These are phyloP conservation scores for Aureobasidium zeae DNA, from an alignment of 2,329 filamentous ascomycete genomes.

Conservation along the genomic window DNA sequence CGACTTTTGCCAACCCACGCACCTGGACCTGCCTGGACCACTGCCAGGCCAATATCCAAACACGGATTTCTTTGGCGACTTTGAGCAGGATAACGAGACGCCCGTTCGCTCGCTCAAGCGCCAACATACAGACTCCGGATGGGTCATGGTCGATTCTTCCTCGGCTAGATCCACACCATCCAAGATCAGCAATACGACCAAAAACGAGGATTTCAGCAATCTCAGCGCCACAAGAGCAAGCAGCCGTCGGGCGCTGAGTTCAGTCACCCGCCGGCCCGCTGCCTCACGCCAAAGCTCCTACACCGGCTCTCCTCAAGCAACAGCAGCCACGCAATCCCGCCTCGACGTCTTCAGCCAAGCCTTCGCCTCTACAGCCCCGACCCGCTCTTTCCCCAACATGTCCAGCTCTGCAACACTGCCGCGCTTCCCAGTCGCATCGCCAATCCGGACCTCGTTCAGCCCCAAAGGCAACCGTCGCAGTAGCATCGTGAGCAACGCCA, in stretches of 20 bases:
- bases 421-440: background rate
- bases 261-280: constrained; percentile 34
- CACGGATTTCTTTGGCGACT: constrained; percentile 38
- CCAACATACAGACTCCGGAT: constrained; percentile 40
- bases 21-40: constrained; percentile 34
- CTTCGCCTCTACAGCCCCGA: background rate
- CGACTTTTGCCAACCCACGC: constrained; percentile 36
- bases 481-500: constrained; percentile 1
- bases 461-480: background rate
- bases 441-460: background rate
- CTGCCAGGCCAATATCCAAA: constrained; percentile 48
- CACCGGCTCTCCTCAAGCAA: constrained; percentile 30
- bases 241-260: constrained; percentile 35
- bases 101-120: constrained; percentile 40
- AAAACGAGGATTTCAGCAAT: background rate
- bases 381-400: background rate
- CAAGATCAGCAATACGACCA: constrained; percentile 9
- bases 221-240: constrained; percentile 24
- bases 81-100: constrained; percentile 36
- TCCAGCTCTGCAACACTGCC: background rate
- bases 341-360: constrained; percentile 5
- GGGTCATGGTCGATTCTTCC: constrained; percentile 36
- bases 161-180: constrained; percentile 4
- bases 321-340: no score
- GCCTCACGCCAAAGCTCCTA: constrained; percentile 19